Conservation (phyloP, 2,329 filamentous ascomycete genomes). For the Calonectria leucothoes region DNA sequence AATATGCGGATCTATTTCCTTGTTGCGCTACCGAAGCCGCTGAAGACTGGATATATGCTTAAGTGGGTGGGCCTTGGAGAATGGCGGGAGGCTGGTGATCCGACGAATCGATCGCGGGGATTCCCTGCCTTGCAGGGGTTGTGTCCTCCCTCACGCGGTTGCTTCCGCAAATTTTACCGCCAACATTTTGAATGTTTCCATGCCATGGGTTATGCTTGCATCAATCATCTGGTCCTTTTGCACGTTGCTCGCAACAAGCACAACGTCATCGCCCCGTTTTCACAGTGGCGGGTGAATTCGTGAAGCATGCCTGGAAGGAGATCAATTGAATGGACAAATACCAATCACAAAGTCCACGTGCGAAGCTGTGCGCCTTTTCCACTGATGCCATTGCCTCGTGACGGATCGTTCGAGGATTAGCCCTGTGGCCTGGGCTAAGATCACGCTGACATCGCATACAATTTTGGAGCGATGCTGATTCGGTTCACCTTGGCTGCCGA, state of each 20-base stretch:
- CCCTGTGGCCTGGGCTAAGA: background rate
- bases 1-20: background rate
- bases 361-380: too few relatives aligned
- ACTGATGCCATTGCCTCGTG: background rate
- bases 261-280: background rate
- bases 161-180: background rate
- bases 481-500: background rate
- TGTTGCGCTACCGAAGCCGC: background rate
- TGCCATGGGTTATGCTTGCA: background rate
- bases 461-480: background rate
- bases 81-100: background rate
- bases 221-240: background rate
- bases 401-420: background rate
- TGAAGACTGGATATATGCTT: constrained; percentile 11
- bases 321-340: background rate
- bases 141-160: background rate
- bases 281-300: background rate
- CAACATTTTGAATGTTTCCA: background rate
- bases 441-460: background rate
- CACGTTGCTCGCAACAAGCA: background rate
- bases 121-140: background rate
- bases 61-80: constrained; percentile 1
- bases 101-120: background rate
- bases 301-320: background rate
- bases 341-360: background rate